Evolutionary conservation across 1,139 yeast species (phyloP).

Genomic region (Starmera stellimalicola): DNA sequence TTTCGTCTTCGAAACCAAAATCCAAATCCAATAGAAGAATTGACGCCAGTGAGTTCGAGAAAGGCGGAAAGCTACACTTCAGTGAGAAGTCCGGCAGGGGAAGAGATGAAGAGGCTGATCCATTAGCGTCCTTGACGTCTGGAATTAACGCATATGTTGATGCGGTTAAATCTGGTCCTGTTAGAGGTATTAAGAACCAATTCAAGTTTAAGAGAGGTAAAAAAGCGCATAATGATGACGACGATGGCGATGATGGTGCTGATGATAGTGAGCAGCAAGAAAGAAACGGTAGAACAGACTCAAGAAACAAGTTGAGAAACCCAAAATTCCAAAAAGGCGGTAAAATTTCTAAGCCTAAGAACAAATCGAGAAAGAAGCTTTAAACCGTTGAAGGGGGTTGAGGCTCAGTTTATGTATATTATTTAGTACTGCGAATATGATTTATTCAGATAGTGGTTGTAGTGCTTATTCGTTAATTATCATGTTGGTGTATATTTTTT

Average conservation of each 20-base stretch:
- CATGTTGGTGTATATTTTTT: no score
- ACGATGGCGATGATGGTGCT: slow-evolving; percentile 46
- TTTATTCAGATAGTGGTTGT: not conserved
- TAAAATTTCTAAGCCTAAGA: slow-evolving; percentile 25
- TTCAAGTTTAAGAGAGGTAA: slow-evolving; percentile 71
- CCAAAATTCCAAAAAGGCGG: slow-evolving; percentile 6
- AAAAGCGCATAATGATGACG: slow-evolving; percentile 42
- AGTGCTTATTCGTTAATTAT: no score
- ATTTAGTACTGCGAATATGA: slow-evolving; percentile 1
- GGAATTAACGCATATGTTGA: slow-evolving; percentile 90
- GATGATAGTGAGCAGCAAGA: slow-evolving; percentile 11
- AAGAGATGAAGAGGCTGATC: slow-evolving; percentile 38
- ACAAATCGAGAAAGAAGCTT: slow-evolving; percentile 50
- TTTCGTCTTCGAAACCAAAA: slow-evolving; percentile 76
- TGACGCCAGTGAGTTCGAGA: slow-evolving; percentile 33
- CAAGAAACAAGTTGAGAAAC: slow-evolving; percentile 8
- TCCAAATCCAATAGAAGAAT: slow-evolving; percentile 33
- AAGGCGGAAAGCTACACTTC: slow-evolving; percentile 43
- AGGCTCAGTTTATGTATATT: not conserved
- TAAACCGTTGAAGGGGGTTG: slow-evolving; percentile 16
- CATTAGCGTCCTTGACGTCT: slow-evolving; percentile 31
- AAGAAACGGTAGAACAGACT: slow-evolving; percentile 7
- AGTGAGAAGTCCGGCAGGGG: slow-evolving; percentile 40
- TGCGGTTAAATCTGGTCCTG: slow-evolving; percentile 88
- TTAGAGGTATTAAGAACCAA: slow-evolving; percentile 85